These are phyloP conservation scores for Colletotrichum gigasporum DNA, from an alignment of 2,329 filamentous ascomycete genomes.

Conservation along the genomic window DNA sequence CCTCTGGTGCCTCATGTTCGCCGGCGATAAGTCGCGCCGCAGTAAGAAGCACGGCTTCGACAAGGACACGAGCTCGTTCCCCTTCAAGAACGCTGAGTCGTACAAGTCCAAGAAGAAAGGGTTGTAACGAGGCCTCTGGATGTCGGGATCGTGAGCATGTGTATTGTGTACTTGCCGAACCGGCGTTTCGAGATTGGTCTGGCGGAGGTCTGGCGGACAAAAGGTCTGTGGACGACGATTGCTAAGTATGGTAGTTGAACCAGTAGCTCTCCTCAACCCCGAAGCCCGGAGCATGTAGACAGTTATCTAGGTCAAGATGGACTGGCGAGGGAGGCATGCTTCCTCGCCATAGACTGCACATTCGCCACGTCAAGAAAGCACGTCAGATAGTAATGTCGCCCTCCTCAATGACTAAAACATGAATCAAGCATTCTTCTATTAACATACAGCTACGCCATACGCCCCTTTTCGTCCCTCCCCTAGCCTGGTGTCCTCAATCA, in stretches of 20 bases:
- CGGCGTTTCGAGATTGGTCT: too few species aligned
- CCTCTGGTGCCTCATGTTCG: slow-evolving; percentile 46
- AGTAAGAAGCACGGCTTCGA: slow-evolving; percentile 48
- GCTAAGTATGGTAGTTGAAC: too few species aligned
- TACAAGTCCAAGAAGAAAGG: slow-evolving; percentile 50
- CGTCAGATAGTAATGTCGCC: too few species aligned
- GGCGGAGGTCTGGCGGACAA: too few species aligned
- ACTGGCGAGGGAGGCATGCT: too few species aligned
- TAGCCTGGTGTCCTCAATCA: neutral
- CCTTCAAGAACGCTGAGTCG: slow-evolving; percentile 48
- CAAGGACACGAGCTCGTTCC: slow-evolving; percentile 50
- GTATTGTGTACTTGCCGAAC: too few species aligned
- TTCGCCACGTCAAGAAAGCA: too few species aligned
- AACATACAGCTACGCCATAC: slow-evolving; percentile 12
- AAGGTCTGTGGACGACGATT: too few species aligned
- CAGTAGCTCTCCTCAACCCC: too few species aligned
- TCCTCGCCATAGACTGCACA: too few species aligned
- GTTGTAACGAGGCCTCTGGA: slow-evolving; percentile 33
- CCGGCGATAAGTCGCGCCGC: slow-evolving; percentile 46
- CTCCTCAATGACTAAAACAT: neutral
- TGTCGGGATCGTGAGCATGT: neutral
- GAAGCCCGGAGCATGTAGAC: too few species aligned
- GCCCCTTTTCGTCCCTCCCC: neutral
- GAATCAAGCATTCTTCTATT: neutral
- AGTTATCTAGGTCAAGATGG: too few species aligned